These are phyloP conservation scores for Myrmaecium sp. DNA, from an alignment of 2,329 filamentous ascomycete species.

Conservation along the genomic window DNA sequence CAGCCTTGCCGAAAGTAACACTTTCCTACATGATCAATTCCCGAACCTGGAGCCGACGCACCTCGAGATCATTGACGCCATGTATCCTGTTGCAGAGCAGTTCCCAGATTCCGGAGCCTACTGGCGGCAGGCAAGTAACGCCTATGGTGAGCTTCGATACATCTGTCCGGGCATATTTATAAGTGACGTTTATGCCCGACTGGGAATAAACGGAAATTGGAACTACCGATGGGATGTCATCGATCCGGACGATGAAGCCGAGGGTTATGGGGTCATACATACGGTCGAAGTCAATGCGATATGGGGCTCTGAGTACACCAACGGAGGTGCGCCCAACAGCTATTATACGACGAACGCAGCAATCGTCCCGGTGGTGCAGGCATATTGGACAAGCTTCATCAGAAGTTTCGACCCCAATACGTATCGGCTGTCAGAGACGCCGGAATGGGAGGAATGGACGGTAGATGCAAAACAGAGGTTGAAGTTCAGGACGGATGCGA, in stretches of 20 bases:
- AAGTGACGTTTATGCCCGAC: slow-evolving; percentile 23
- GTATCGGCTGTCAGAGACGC: slow-evolving; percentile 27
- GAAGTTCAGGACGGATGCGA: slow-evolving; percentile 22
- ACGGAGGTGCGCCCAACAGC: slow-evolving; percentile 32
- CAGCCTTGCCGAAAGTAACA: slow-evolving; percentile 31
- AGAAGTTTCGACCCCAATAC: slow-evolving; percentile 48
- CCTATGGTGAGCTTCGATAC: slow-evolving; percentile 49
- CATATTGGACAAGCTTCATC: slow-evolving; percentile 63
- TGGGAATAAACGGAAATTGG: slow-evolving; percentile 35
- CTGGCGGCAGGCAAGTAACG: slow-evolving; percentile 41
- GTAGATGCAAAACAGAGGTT: slow-evolving; percentile 11
- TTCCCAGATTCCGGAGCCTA: slow-evolving; percentile 35
- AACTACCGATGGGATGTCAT: slow-evolving; percentile 56
- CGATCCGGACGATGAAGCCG: slow-evolving; percentile 34
- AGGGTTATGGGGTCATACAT: slow-evolving; percentile 48
- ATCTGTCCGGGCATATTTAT: slow-evolving; percentile 45
- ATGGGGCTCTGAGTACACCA: slow-evolving; percentile 44
- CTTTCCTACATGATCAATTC: slow-evolving; percentile 42
- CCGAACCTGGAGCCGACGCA: slow-evolving; percentile 35
- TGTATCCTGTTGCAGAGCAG: slow-evolving; percentile 34
- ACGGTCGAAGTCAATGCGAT: slow-evolving; percentile 50
- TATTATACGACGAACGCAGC: slow-evolving; percentile 39
- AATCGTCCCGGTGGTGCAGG: slow-evolving; percentile 45
- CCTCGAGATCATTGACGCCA: slow-evolving; percentile 32
- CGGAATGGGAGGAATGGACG: slow-evolving; percentile 35